Percentiles rank a stretch among this genome's conserved stretches.
Evolutionary conservation across 2,329 filamentous ascomycete species (phyloP).

Genomic region (Stachybotrys echinatus): DNA sequence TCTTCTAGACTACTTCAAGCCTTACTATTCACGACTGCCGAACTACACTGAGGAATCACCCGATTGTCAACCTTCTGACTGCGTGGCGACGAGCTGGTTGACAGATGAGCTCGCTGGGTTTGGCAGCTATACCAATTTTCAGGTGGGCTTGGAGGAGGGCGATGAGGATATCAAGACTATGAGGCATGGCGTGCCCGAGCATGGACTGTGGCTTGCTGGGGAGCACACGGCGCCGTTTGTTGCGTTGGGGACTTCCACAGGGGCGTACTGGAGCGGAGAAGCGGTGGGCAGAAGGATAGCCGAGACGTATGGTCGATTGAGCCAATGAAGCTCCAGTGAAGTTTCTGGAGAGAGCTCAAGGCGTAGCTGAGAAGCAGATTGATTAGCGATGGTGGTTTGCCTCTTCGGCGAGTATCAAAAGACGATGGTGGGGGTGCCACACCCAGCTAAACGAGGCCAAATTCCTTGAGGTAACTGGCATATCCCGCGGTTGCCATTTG

Average conservation of each 20-base stretch:
- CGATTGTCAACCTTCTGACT: constrained; percentile 56
- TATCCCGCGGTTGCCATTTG: no score
- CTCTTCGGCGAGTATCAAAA: no score
- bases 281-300: constrained; percentile 62
- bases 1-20: constrained; percentile 63
- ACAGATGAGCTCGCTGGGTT: constrained; percentile 73
- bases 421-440: no score
- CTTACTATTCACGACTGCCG: constrained; percentile 73
- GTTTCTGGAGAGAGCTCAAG: no score
- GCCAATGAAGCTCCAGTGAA: no score
- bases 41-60: constrained; percentile 51
- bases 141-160: constrained; percentile 63
- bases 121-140: constrained; percentile 84
- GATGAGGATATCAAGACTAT: constrained; percentile 67
- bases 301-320: constrained; percentile 46
- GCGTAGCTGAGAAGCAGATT: no score
- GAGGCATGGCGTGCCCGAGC: constrained; percentile 56
- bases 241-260: constrained; percentile 80
- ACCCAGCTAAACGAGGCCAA: no score
- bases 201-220: constrained; percentile 78
- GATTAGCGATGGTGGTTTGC: no score
- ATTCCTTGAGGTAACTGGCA: no score
- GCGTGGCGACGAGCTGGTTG: constrained; percentile 72
- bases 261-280: constrained; percentile 90
- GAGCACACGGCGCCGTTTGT: constrained; percentile 91